A percentile compares a stretch with the other conserved stretches of the same genome.
These are phyloP conservation scores for Karstenula rhodostoma DNA, from an alignment of 2,329 filamentous ascomycete genomes.

Conservation along the genomic window DNA sequence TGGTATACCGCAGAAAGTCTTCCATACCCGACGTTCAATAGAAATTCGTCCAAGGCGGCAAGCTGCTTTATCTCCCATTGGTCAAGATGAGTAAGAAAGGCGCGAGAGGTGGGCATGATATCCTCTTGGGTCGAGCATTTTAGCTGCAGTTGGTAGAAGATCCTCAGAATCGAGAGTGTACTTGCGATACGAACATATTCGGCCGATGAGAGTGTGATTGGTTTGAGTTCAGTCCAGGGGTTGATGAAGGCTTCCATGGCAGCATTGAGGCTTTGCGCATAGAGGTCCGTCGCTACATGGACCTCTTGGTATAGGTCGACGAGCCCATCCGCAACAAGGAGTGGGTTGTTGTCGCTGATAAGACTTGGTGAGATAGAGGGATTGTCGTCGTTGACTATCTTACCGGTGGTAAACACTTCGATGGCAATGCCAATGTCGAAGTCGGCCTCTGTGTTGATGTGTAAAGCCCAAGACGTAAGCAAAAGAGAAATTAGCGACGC, in stretches of 20 bases:
- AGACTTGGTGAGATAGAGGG: background rate
- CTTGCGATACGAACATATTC: constrained; percentile 18
- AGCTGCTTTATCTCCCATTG: constrained; percentile 21
- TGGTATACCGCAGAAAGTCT: background rate
- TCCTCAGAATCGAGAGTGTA: constrained; percentile 14
- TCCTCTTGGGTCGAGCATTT: background rate
- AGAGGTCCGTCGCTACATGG: constrained; percentile 9
- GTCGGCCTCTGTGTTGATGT: background rate
- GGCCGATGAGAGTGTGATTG: constrained; percentile 13
- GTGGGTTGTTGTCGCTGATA: constrained; percentile 7
- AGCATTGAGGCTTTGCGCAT: constrained; percentile 19
- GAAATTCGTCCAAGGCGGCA: constrained; percentile 15
- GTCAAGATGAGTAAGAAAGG: constrained; percentile 15
- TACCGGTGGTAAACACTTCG: background rate
- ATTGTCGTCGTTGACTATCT: background rate
- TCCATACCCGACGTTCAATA: background rate
- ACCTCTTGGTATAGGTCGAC: constrained; percentile 16
- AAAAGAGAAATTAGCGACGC: constrained; percentile 6
- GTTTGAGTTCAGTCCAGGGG: constrained; percentile 6
- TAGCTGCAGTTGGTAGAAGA: constrained; percentile 6
- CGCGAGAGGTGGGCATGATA: background rate
- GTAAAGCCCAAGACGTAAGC: constrained; percentile 11
- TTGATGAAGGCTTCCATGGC: constrained; percentile 18
- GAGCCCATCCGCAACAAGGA: constrained; percentile 10
- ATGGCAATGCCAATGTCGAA: background rate